Evolutionary conservation across 495 filamentous ascomycete genomes (phyloP), one percentile per base, ranked within the genome.

Genomic region (Penicillium maclennaniae): DNA sequence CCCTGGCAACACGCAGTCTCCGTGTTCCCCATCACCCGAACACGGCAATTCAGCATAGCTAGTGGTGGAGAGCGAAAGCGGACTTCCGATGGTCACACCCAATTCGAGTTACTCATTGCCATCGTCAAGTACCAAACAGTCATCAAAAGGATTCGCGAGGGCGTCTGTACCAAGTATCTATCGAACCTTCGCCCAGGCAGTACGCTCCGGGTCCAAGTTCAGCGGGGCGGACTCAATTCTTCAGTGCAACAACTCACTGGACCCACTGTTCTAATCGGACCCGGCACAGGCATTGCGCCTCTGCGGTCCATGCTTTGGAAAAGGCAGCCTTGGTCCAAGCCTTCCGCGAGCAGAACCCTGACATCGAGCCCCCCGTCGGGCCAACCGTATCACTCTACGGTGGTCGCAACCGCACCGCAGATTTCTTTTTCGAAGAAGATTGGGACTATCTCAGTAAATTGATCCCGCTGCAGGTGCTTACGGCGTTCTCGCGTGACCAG

Each of bases 121-220:
- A 84, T 97, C 26, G 91, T 96, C 41, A 89, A 92, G 59, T 97
- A 96, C 66, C 81, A 83, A 42, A 96, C 92, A 3, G 85, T 96
- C 14, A 86, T 97, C 55, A 89, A 89, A 64, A 86, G 86, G 47
- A 85, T 88, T 3, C 79, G 95, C 17, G 81, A 93, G 61, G 93
- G 93, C 0, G 86, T 97, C 37, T 96, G 92, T 65, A 95, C 93
- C 15, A 83, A 88, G 15, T 97, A 95, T 62, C 73, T 97, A 25
- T 79, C 87, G 4, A 72, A 77, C 1, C 77, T 97, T 0, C 60
- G 55, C 6, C 63, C 72, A 2, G 83, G 83, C 1, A 86, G 83
- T 10, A 59, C 65, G 1, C 63, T 95, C 19, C 69, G 61, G 12
- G 73, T 96, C 7, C 72, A 75, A 6, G 60, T 92, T 15, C 81